phyloP scores from a whole-genome alignment of 805 yeast species.

The Lipomyces chichibuensis region DNA sequence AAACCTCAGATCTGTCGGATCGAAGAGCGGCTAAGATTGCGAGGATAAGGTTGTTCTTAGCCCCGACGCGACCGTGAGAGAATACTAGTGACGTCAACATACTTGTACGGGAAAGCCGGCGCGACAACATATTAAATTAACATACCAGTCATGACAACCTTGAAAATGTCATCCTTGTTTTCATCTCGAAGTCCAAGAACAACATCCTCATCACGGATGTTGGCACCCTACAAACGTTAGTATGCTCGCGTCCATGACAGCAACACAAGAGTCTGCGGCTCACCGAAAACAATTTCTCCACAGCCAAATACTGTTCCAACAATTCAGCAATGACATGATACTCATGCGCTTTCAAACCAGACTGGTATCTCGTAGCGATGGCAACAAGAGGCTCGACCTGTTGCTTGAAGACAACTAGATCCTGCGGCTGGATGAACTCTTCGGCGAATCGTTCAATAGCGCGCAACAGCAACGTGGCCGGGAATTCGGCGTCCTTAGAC shows the following conservation, averaged over 20 bases:
- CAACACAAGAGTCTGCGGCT: not conserved
- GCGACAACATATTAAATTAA: not conserved
- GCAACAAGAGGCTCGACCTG: conserved; percentile 73
- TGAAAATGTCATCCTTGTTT: conserved; percentile 70
- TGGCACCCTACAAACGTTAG: conserved; percentile 53
- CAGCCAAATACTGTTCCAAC: conserved; percentile 70
- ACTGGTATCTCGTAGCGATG: conserved; percentile 67
- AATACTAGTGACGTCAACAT: conserved; percentile 49
- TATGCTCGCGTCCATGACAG: too few relatives aligned
- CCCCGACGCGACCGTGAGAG: conserved; percentile 91
- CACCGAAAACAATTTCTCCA: conserved; percentile 71
- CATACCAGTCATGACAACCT: conserved; percentile 58
- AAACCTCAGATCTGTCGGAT: conserved; percentile 31
- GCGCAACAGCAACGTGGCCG: conserved; percentile 81
- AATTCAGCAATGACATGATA: conserved; percentile 70
- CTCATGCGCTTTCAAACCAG: conserved; percentile 85
- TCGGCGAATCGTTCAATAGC: conserved; percentile 66
- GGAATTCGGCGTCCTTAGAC: conserved; percentile 80
- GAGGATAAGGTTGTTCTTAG: conserved; percentile 85
- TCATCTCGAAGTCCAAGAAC: conserved; percentile 86
- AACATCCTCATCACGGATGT: conserved; percentile 84
- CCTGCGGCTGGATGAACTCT: conserved; percentile 54
- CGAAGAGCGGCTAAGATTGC: conserved; percentile 84
- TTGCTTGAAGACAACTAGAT: conserved; percentile 52
- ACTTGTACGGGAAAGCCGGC: not conserved